These are phyloP conservation scores for Collybia sordida DNA, from an alignment of 768 basidiomycete genomes.

Conservation along the genomic window DNA sequence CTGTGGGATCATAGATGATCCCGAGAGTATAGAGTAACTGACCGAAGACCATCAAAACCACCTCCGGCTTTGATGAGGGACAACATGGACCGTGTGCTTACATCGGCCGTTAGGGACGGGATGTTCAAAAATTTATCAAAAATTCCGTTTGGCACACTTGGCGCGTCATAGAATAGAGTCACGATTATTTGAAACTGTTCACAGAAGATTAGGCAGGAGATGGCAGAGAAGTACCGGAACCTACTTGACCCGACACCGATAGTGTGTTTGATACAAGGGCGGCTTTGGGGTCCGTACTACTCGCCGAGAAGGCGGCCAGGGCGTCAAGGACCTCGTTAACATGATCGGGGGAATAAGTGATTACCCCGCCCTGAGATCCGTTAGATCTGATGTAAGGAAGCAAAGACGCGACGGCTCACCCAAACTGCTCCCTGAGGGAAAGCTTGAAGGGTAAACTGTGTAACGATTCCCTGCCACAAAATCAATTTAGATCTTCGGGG, in stretches of 20 bases:
- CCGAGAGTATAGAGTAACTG: neutral
- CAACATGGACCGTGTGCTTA: constrained; percentile 38
- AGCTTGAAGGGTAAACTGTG: constrained; percentile 52
- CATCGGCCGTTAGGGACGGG: constrained; percentile 33
- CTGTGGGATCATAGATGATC: constrained; percentile 10
- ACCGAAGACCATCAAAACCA: constrained; percentile 26
- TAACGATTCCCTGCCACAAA: constrained; percentile 51
- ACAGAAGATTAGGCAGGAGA: neutral
- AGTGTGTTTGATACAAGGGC: constrained; percentile 37
- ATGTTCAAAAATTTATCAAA: constrained; percentile 54
- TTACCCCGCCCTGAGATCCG: constrained; percentile 46
- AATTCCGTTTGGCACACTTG: constrained; percentile 44
- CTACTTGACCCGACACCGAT: constrained; percentile 28
- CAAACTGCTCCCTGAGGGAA: constrained; percentile 58
- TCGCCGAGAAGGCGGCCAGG: constrained; percentile 36
- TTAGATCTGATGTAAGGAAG: neutral
- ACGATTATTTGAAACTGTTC: neutral
- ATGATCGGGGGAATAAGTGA: constrained; percentile 25
- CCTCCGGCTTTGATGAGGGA: constrained; percentile 41
- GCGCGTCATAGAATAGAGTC: constrained; percentile 57
- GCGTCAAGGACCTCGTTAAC: constrained; percentile 31
- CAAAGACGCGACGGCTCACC: constrained; percentile 34
- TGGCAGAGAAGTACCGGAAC: constrained; percentile 15
- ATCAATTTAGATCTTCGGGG: neutral
- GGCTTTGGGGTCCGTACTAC: constrained; percentile 52